These are phyloP conservation scores for Cenchrus purpureus DNA, from an alignment of 176 grass and related monocot species.

Conservation along the genomic window DNA sequence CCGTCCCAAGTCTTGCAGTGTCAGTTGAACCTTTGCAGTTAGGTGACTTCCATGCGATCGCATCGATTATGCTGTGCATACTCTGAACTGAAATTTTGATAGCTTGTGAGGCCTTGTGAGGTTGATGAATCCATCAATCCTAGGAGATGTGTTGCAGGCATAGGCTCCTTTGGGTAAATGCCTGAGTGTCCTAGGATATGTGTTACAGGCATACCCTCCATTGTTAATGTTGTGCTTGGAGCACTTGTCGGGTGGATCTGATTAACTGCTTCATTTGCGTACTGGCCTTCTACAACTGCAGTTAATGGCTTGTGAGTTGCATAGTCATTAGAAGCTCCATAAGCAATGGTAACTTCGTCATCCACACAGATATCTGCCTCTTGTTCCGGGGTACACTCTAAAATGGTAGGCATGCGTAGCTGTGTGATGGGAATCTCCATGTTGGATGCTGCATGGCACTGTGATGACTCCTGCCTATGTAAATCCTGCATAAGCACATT, in stretches of 20 bases:
- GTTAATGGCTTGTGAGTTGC: conserved; percentile 33
- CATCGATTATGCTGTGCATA: conserved; percentile 28
- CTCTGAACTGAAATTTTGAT: conserved; percentile 20
- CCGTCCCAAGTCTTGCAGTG: conserved; percentile 33
- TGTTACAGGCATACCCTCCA: not conserved
- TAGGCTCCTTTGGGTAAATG: not conserved
- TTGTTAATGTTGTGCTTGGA: conserved; percentile 30
- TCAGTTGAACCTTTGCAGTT: conserved; percentile 33
- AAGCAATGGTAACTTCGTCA: conserved; percentile 44
- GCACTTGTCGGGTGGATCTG: conserved; percentile 30
- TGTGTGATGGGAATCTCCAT: not conserved
- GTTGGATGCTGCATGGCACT: conserved; percentile 6
- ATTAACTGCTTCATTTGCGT: conserved; percentile 31
- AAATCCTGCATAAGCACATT: not conserved
- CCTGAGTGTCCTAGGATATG: too few species aligned
- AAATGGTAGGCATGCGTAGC: not conserved
- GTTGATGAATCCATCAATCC: conserved; percentile 62
- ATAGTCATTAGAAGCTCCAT: conserved; percentile 32
- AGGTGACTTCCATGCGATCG: conserved; percentile 29
- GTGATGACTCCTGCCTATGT: conserved; percentile 10
- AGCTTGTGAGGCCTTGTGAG: conserved; percentile 27
- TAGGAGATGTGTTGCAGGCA: conserved; percentile 65
- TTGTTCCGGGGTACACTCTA: conserved; percentile 17
- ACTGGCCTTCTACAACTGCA: not conserved
- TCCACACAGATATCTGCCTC: conserved; percentile 23